Conservation (phyloP, 495 filamentous ascomycete species). For the Poronia punctata region DNA sequence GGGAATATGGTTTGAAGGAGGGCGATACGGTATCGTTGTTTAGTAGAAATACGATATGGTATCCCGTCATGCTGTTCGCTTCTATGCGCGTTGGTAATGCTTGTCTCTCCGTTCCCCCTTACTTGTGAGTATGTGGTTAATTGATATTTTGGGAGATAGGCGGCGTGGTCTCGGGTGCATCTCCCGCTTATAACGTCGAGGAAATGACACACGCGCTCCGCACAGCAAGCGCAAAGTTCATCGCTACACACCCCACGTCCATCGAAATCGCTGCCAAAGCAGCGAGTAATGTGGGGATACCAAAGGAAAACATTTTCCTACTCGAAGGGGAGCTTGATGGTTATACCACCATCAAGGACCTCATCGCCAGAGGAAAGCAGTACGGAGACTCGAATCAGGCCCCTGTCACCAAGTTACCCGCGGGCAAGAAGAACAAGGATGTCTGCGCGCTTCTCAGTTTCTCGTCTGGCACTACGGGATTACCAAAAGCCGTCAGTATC, state of each 20-base stretch:
- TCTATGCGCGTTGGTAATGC: constrained; percentile 33
- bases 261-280: constrained; percentile 45
- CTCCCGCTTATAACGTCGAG: constrained; percentile 53
- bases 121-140: background rate
- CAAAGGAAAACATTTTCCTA: constrained; percentile 43
- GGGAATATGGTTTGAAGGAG: constrained; percentile 39
- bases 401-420: constrained; percentile 35
- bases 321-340: constrained; percentile 42
- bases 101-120: background rate
- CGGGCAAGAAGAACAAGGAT: constrained; percentile 46
- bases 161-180: constrained; percentile 49
- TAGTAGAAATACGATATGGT: constrained; percentile 54
- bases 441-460: constrained; percentile 52
- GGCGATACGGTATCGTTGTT: constrained; percentile 50
- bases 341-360: constrained; percentile 38
- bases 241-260: constrained; percentile 47
- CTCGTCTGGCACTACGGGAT: constrained; percentile 46
- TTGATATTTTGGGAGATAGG: constrained; percentile 14
- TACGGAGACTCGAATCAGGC: constrained; percentile 27
- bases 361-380: constrained; percentile 38
- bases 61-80: constrained; percentile 52
- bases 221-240: constrained; percentile 44
- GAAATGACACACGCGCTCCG: constrained; percentile 57
- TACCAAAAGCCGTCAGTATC: constrained; percentile 42
- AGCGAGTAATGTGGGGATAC: constrained; percentile 46